Evolutionary conservation across 441 rosid genomes (phyloP).

Genomic region (Gossypium gossypioides): DNA sequence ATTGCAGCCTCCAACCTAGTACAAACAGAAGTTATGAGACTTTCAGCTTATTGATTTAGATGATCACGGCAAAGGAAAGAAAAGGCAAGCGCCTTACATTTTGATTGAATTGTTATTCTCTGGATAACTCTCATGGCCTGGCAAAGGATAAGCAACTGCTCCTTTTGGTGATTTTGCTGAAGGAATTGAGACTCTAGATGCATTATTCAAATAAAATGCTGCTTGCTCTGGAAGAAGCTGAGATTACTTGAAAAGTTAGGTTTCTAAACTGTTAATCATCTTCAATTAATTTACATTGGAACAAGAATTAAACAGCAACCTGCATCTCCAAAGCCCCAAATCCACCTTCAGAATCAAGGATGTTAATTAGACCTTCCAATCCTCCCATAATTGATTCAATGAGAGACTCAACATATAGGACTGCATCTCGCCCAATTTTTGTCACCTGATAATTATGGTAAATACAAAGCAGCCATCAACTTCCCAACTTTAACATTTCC

Average conservation of each 20-base stretch:
- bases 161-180: constrained; percentile 77
- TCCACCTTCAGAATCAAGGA: constrained; percentile 99
- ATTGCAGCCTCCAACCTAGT: constrained; percentile 99
- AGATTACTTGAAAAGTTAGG: constrained; percentile 26
- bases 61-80: constrained; percentile 10
- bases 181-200: constrained; percentile 54
- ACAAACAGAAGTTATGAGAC: constrained; percentile 13
- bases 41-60: constrained; percentile 2
- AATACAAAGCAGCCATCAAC: constrained; percentile 15
- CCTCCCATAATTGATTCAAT: constrained; percentile 99
- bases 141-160: constrained; percentile 60
- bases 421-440: constrained; percentile 91
- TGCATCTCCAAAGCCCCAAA: constrained; percentile 95
- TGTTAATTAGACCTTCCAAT: constrained; percentile 92
- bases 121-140: constrained; percentile 96
- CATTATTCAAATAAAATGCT: constrained; percentile 70
- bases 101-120: constrained; percentile 83
- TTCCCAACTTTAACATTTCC: not conserved
- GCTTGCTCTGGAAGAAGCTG: constrained; percentile 99
- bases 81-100: constrained; percentile 43
- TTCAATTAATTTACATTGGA: constrained; percentile 15
- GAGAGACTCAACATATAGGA: constrained; percentile 92
- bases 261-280: constrained; percentile 8
- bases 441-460: constrained; percentile 52
- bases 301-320: constrained; percentile 35